phyloP scores from a whole-genome alignment of 2,329 filamentous ascomycete genomes.

The Ophiostoma ulmi region DNA sequence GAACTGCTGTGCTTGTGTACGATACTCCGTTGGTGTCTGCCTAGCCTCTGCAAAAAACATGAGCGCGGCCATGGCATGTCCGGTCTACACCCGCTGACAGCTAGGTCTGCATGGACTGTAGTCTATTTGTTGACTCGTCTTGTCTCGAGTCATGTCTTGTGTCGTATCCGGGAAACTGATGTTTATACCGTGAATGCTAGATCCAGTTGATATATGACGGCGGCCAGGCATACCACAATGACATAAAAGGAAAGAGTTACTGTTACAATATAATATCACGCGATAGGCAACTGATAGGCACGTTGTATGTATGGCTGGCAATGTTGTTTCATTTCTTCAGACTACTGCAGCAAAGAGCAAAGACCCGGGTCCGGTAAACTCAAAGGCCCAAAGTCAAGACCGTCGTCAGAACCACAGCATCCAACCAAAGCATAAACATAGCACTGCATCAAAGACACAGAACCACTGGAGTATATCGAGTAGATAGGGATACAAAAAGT shows the following conservation, averaged over 20 bases:
- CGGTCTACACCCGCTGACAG: neutral
- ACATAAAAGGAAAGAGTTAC: neutral
- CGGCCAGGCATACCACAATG: neutral
- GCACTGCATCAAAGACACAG: neutral
- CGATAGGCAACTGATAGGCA: neutral
- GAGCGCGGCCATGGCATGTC: neutral
- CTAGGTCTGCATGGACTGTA: too few relatives aligned
- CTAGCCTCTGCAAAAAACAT: neutral
- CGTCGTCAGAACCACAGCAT: slow-evolving; percentile 4
- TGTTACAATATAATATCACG: neutral
- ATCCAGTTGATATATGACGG: neutral
- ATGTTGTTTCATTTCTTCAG: neutral
- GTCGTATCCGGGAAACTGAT: neutral
- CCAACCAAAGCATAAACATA: slow-evolving; percentile 5
- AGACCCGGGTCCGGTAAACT: neutral
- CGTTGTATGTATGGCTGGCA: neutral
- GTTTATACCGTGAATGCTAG: neutral
- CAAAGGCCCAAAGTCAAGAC: neutral
- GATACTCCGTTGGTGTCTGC: neutral
- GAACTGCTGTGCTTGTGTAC: neutral
- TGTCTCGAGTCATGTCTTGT: neutral
- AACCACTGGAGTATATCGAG: neutral
- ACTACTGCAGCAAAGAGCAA: neutral
- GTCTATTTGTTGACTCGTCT: neutral
- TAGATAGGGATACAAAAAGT: neutral